A percentile compares a stretch with the other conserved stretches of the same genome.
phyloP scores from a whole-genome alignment of 768 basidiomycete genomes.

The Mycena leptocephala region DNA sequence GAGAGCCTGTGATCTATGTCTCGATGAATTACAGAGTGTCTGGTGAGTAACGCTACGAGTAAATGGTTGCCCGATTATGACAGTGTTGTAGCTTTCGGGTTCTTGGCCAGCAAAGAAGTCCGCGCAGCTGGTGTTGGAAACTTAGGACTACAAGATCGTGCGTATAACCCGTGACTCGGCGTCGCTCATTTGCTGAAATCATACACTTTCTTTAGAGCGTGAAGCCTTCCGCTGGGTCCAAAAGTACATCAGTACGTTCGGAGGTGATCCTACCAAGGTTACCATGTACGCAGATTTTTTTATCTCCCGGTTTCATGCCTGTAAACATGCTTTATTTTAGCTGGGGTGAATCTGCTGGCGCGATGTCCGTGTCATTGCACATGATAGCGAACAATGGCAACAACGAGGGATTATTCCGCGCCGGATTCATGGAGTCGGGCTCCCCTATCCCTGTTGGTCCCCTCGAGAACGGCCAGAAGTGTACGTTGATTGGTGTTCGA shows the following conservation, averaged over 20 bases:
- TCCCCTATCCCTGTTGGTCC: slow-evolving; percentile 63
- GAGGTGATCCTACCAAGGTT: slow-evolving; percentile 73
- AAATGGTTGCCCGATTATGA: neutral
- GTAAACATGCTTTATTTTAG: slow-evolving; percentile 40
- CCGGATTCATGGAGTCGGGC: slow-evolving; percentile 68
- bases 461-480: slow-evolving; percentile 60
- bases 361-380: slow-evolving; percentile 67
- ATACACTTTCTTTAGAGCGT: slow-evolving; percentile 56
- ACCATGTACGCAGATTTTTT: slow-evolving; percentile 56
- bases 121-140: slow-evolving; percentile 65
- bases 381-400: slow-evolving; percentile 65
- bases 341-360: slow-evolving; percentile 74
- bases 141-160: slow-evolving; percentile 74
- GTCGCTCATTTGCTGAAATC: slow-evolving; percentile 16
- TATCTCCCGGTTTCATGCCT: neutral
- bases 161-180: slow-evolving; percentile 33
- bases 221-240: slow-evolving; percentile 78
- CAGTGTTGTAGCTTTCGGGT: slow-evolving; percentile 54
- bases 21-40: slow-evolving; percentile 65
- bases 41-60: slow-evolving; percentile 5
- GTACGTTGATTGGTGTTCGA: slow-evolving; percentile 32
- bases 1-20: slow-evolving; percentile 66
- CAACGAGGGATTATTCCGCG: slow-evolving; percentile 65
- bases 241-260: slow-evolving; percentile 73
- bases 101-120: slow-evolving; percentile 62